Conservation (phyloP, 2,329 filamentous ascomycete genomes). For the Pseudogymnoascus sp. region DNA sequence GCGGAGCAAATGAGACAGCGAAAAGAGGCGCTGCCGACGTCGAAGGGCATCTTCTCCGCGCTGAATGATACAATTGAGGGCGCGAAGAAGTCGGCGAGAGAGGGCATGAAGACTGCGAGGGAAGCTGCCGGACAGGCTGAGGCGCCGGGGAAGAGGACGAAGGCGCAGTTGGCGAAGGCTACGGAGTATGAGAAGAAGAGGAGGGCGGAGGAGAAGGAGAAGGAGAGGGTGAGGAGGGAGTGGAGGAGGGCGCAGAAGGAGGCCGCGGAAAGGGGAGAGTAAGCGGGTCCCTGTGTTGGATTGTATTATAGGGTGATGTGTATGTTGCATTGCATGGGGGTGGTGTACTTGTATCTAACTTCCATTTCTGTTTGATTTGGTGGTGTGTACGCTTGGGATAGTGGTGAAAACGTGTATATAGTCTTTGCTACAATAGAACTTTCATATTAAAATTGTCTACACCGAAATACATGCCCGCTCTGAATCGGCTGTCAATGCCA, state of each 20-base stretch:
- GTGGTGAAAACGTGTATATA: conserved; percentile 3
- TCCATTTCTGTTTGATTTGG: conserved; percentile 3
- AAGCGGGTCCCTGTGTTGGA: not conserved
- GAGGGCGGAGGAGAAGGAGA: conserved; percentile 14
- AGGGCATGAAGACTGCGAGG: conserved; percentile 27
- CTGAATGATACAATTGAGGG: conserved; percentile 24
- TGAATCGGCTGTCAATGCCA: not conserved
- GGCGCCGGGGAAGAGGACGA: conserved; percentile 19
- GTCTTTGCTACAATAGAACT: not conserved
- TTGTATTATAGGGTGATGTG: conserved; percentile 5
- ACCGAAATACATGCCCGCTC: not conserved
- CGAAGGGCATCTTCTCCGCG: conserved; percentile 27
- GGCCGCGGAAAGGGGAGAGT: conserved; percentile 6
- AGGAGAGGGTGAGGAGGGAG: conserved; percentile 11
- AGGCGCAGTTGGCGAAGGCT: conserved; percentile 14
- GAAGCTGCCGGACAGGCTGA: conserved; percentile 31
- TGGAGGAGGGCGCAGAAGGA: conserved; percentile 12
- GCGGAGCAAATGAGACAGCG: conserved; percentile 13
- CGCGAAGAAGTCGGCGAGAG: conserved; percentile 27
- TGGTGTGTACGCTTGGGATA: not conserved
- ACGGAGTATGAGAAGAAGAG: conserved; percentile 21
- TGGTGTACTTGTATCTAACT: conserved; percentile 3
- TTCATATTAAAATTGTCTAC: not conserved
- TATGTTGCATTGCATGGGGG: conserved; percentile 8
- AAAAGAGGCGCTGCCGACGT: conserved; percentile 18